Evolutionary conservation across 352 stramenopile genomes (phyloP).

Genomic region (Globisporangium radiosum): DNA sequence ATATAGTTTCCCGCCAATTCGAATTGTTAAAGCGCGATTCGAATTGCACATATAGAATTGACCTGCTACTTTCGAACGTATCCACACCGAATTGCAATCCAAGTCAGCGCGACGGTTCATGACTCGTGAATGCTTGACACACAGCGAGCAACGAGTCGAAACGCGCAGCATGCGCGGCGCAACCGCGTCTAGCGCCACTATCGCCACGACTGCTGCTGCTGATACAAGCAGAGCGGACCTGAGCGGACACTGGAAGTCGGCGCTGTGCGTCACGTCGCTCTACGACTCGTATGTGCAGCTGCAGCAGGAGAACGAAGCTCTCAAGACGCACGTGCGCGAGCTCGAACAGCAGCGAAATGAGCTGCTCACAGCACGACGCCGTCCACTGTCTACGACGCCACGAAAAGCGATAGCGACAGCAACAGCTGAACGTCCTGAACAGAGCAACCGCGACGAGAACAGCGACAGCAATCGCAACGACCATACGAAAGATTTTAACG

Average conservation of each 20-base stretch:
- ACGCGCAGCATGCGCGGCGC: not conserved
- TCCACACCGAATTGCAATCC: not conserved
- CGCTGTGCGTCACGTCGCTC: slow-evolving; percentile 66
- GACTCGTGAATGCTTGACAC: not conserved
- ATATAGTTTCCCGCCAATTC: too few species aligned
- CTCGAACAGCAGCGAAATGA: slow-evolving; percentile 25
- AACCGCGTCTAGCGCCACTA: not conserved
- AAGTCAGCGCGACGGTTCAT: not conserved
- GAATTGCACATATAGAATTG: too few species aligned
- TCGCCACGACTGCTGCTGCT: not conserved
- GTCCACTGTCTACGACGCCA: not conserved
- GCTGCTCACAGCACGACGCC: slow-evolving; percentile 16
- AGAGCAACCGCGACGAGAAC: slow-evolving; percentile 4
- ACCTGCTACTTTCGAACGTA: too few species aligned
- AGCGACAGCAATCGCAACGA: slow-evolving; percentile 16
- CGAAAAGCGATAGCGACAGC: not conserved
- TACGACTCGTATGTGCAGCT: slow-evolving; percentile 68
- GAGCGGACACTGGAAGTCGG: slow-evolving; percentile 57
- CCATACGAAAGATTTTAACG: slow-evolving; percentile 7
- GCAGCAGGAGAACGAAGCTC: slow-evolving; percentile 42
- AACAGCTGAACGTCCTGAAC: slow-evolving; percentile 4
- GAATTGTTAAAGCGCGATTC: too few species aligned
- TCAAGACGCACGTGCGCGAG: slow-evolving; percentile 23
- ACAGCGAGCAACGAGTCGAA: not conserved
- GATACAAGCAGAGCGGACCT: slow-evolving; percentile 9